phyloP scores from a whole-genome alignment of 139 green algal genomes.

The Haematococcus lacustris region DNA sequence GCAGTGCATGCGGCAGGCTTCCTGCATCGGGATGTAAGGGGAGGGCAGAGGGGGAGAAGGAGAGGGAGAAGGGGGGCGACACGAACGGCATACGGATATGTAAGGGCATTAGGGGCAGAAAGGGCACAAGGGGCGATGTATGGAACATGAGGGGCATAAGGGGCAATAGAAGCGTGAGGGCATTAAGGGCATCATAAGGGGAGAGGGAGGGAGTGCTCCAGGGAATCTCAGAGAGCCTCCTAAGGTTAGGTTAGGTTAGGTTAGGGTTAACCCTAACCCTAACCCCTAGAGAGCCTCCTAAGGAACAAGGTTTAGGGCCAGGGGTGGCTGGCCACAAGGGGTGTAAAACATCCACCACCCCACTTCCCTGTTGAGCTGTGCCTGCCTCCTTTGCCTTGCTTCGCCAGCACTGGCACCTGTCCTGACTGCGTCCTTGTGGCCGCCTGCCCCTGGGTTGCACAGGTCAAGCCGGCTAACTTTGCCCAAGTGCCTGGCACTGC shows the following conservation, averaged over 20 bases:
- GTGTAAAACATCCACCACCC: background rate
- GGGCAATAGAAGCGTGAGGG: too few relatives aligned
- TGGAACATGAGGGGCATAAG: too few relatives aligned
- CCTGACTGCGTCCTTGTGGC: too few relatives aligned
- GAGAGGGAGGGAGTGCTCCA: too few relatives aligned
- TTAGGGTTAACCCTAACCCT: too few relatives aligned
- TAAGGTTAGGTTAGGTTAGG: background rate
- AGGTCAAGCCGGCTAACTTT: constrained; percentile 87
- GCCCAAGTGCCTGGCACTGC: constrained; percentile 12
- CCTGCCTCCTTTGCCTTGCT: background rate
- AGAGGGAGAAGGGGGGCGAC: too few relatives aligned
- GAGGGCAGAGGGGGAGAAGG: too few relatives aligned
- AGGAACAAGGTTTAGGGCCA: background rate
- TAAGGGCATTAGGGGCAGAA: too few relatives aligned
- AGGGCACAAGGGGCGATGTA: background rate
- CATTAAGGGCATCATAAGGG: background rate
- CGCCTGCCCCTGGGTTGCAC: too few relatives aligned
- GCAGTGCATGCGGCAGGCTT: constrained; percentile 51
- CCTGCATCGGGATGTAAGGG: constrained; percentile 80
- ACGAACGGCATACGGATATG: too few relatives aligned
- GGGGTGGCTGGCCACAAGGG: background rate
- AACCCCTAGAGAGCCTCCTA: too few relatives aligned
- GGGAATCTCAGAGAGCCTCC: background rate
- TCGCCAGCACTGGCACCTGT: constrained; percentile 65
- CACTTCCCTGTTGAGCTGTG: background rate